A percentile compares a stretch with the other conserved stretches of the same genome.
Evolutionary conservation across 2,329 filamentous ascomycete genomes (phyloP).

Genomic region (Aspergillus ibericus): DNA sequence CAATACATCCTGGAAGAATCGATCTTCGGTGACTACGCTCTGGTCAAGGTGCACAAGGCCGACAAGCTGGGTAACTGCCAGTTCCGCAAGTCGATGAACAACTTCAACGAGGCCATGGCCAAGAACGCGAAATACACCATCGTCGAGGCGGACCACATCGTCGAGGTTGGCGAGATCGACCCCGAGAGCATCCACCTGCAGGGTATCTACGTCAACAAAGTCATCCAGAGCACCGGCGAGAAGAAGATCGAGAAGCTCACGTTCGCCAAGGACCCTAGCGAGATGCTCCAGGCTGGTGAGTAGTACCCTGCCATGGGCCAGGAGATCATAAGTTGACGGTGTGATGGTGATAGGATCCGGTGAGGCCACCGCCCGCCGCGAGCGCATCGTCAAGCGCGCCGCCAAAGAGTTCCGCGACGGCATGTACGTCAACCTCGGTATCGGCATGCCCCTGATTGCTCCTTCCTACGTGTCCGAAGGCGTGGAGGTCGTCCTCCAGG

Average conservation of each 20-base stretch:
- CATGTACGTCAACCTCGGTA: constrained; percentile 88
- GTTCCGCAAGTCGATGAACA: constrained; percentile 73
- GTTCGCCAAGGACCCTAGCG: constrained; percentile 65
- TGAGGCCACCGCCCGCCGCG: constrained; percentile 69
- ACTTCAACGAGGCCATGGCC: constrained; percentile 74
- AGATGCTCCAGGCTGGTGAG: constrained; percentile 49
- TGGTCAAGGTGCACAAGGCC: constrained; percentile 73
- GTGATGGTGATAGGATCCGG: constrained; percentile 51
- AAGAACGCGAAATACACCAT: constrained; percentile 78
- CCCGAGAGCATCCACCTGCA: constrained; percentile 75
- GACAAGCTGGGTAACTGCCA: constrained; percentile 77
- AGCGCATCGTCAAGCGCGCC: constrained; percentile 76
- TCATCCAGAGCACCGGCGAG: constrained; percentile 69
- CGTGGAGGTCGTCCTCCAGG: constrained; percentile 77
- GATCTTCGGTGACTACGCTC: constrained; percentile 73
- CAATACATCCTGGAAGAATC: constrained; percentile 76
- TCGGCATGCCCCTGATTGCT: constrained; percentile 80
- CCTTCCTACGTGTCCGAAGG: constrained; percentile 70
- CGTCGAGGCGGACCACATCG: constrained; percentile 83
- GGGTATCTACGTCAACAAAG: constrained; percentile 81
- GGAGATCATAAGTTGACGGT: no score
- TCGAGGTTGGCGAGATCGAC: constrained; percentile 69
- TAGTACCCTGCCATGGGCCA: no score
- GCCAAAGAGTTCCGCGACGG: constrained; percentile 81
- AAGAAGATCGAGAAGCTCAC: constrained; percentile 80